A percentile compares a stretch with the other conserved stretches of the same genome.
Evolutionary conservation across 345 rosid genomes (phyloP).

Genomic region (Xanthoceras sorbifolium): DNA sequence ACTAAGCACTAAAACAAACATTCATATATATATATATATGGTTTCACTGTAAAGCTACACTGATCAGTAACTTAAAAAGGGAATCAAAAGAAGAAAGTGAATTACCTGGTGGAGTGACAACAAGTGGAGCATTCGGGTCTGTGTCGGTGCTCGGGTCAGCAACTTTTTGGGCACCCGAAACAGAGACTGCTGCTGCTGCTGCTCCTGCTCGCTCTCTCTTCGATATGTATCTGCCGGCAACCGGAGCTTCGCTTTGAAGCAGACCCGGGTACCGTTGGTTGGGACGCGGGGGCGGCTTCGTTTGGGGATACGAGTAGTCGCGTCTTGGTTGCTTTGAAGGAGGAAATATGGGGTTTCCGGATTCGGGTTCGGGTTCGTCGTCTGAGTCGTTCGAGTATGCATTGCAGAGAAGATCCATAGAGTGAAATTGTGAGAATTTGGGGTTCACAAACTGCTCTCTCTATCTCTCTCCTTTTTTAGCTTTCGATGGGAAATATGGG

Average conservation of each 20-base stretch:
- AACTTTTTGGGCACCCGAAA: conserved; percentile 15
- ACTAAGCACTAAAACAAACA: background rate
- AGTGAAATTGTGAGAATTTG: background rate
- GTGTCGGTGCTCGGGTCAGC: conserved; percentile 6
- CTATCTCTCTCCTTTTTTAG: no score
- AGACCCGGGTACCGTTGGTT: background rate
- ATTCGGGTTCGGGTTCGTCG: conserved; percentile 40
- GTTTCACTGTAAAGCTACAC: background rate
- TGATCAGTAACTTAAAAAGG: background rate
- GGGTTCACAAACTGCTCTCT: background rate
- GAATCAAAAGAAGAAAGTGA: background rate
- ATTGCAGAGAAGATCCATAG: conserved; percentile 58
- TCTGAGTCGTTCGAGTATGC: conserved; percentile 50
- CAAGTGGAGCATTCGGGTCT: conserved; percentile 15
- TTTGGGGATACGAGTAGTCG: conserved; percentile 3
- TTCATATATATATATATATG: background rate
- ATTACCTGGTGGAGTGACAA: conserved; percentile 43
- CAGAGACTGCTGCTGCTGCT: conserved; percentile 26
- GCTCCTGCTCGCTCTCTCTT: conserved; percentile 63
- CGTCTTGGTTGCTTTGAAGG: conserved; percentile 32
- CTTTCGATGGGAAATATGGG: background rate
- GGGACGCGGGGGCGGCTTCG: background rate
- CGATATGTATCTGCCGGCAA: conserved; percentile 68
- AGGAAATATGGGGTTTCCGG: background rate
- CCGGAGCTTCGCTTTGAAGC: conserved; percentile 39